Conservation (phyloP, 768 basidiomycete species). For the Xanthoconium stramineum region DNA sequence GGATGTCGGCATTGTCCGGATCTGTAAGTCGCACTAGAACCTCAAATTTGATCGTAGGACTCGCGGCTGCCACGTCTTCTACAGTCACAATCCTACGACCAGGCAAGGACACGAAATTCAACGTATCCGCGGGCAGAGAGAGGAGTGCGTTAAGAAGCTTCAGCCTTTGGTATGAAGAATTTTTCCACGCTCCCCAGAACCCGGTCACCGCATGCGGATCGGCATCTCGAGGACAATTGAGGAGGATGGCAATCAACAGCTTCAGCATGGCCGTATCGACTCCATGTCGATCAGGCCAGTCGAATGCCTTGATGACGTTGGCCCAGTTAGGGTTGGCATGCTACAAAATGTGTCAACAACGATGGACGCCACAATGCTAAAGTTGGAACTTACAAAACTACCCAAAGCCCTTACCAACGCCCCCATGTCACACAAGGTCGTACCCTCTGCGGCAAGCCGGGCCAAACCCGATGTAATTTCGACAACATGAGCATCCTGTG, state of each 20-base stretch:
- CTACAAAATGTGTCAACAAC: conserved; percentile 37
- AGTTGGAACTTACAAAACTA: conserved; percentile 58
- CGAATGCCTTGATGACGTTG: conserved; percentile 79
- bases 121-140: conserved; percentile 84
- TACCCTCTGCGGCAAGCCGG: conserved; percentile 70
- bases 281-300: conserved; percentile 77
- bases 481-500: conserved; percentile 63
- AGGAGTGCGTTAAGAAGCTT: conserved; percentile 86
- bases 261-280: conserved; percentile 90
- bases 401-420: conserved; percentile 69
- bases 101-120: conserved; percentile 88
- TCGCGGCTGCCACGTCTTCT: conserved; percentile 81
- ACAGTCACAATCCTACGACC: conserved; percentile 81
- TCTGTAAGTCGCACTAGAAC: conserved; percentile 79
- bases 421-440: conserved; percentile 68
- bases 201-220: conserved; percentile 79
- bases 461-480: conserved; percentile 70
- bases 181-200: conserved; percentile 85
- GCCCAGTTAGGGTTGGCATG: conserved; percentile 73
- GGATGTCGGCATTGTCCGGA: conserved; percentile 67
- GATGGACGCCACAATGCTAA: background rate
- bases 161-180: conserved; percentile 81
- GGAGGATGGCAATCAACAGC: conserved; percentile 81
- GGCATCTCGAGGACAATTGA: conserved; percentile 73
- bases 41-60: conserved; percentile 91